These are phyloP conservation scores for Chaetomium globosum DNA, from an alignment of 2,329 filamentous ascomycete species.

Conservation along the genomic window DNA sequence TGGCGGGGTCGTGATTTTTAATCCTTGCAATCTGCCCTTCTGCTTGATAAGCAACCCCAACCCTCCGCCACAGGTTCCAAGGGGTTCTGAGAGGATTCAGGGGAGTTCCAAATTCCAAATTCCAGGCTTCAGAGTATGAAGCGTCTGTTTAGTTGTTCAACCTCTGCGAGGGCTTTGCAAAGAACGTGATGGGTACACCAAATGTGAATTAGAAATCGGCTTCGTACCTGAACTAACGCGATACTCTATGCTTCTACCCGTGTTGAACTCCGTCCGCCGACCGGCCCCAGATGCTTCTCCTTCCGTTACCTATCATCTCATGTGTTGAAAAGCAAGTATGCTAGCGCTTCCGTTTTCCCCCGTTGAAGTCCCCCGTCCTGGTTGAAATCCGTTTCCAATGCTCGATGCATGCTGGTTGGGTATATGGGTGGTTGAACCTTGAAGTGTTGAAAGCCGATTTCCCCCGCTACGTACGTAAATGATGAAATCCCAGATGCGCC, in stretches of 20 bases:
- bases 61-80: slow-evolving; percentile 1
- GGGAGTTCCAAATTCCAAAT: not conserved
- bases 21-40: slow-evolving; percentile 10
- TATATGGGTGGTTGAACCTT: slow-evolving; percentile 21
- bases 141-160: not conserved
- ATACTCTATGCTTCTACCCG: slow-evolving; percentile 9
- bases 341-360: slow-evolving; percentile 1
- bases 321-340: slow-evolving; percentile 20
- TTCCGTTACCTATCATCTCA: not conserved
- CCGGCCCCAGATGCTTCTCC: slow-evolving; percentile 10
- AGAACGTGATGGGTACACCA: not conserved
- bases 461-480: not conserved
- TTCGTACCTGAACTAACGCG: not conserved
- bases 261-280: slow-evolving; percentile 19
- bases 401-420: slow-evolving; percentile 16
- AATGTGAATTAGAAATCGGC: not conserved
- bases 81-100: not conserved
- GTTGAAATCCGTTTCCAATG: slow-evolving; percentile 15
- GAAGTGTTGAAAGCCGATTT: slow-evolving; percentile 25
- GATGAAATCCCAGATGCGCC: slow-evolving; percentile 9
- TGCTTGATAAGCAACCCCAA: slow-evolving; percentile 31
- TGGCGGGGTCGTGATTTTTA: slow-evolving; percentile 27
- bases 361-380: slow-evolving; percentile 9
- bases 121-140: no score
- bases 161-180: not conserved